Evolutionary conservation across 2,329 filamentous ascomycete species (phyloP).

Genomic region (Pseudogymnoascus sp.): DNA sequence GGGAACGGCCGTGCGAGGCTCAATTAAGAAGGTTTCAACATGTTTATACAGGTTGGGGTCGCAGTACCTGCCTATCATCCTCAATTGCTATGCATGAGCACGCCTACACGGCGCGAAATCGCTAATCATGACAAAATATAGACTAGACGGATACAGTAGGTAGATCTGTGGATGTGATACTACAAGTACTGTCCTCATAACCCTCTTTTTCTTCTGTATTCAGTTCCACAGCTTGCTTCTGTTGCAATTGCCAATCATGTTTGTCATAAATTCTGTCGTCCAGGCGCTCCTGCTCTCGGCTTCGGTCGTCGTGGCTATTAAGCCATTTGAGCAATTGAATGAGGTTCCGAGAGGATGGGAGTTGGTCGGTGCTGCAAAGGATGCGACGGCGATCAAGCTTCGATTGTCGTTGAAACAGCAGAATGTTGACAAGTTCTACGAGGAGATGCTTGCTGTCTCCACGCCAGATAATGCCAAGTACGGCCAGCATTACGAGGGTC

Average conservation of each 20-base stretch:
- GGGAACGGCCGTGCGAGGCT: neutral
- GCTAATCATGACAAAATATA: neutral
- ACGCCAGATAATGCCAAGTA: slow-evolving; percentile 39
- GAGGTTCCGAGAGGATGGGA: slow-evolving; percentile 18
- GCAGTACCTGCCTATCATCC: neutral
- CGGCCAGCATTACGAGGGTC: slow-evolving; percentile 39
- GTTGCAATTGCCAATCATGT: slow-evolving; percentile 13
- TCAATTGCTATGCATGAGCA: neutral
- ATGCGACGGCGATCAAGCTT: slow-evolving; percentile 15
- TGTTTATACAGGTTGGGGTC: neutral
- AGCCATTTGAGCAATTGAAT: slow-evolving; percentile 16
- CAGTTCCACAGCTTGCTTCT: neutral
- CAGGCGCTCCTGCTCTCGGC: slow-evolving; percentile 15
- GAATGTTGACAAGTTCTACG: slow-evolving; percentile 18
- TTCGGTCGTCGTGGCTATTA: slow-evolving; percentile 11
- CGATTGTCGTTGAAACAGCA: slow-evolving; percentile 19
- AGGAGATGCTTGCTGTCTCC: slow-evolving; percentile 29
- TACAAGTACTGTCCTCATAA: neutral
- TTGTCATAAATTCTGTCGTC: slow-evolving; percentile 11
- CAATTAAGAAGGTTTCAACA: slow-evolving; percentile 4
- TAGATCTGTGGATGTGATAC: neutral
- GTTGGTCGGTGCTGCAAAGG: slow-evolving; percentile 14
- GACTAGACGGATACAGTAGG: neutral
- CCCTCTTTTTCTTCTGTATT: neutral
- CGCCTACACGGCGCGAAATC: neutral